Evolutionary conservation across 2,329 filamentous ascomycete species (phyloP), one percentile per base, ranked within the genome.

Genomic region (Bipolaris oryzae): DNA sequence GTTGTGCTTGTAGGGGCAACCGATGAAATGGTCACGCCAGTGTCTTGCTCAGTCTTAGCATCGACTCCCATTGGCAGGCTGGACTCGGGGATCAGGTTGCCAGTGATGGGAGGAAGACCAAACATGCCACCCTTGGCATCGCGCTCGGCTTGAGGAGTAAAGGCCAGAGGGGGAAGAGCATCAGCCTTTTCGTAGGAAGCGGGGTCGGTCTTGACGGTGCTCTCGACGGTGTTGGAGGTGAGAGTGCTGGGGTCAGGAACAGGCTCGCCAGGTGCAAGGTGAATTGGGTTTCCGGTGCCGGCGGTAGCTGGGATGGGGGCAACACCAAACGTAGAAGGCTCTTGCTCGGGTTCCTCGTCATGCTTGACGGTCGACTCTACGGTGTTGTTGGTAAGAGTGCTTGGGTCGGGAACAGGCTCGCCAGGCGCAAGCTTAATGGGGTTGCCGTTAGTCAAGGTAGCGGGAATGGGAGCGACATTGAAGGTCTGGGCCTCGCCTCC

Each of bases 101-200:
- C 83, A 43, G 84, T 80, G 54, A 88, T 74, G 25, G 71, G 68
- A 49, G 81, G 80, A 38, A 83, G 64, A 62, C 69, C 74, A 62
- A 82, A 80, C 68, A 81, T 78, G 53, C 76, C 75, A 54, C 75
- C 76, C 49, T 78, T 74, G 9, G 73, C 75, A 39, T 79, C 77
- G 45, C 71, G 73, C 57, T 81, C 78, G 42, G 76, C 73, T 20
- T 75, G 72, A 39, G 79, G 76, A 41, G 78, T 80, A 35, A 69
- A 58, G n/a, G 79, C 76, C 21, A 80, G 78, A 76, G 11, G 82
- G 71, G 78, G 76, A 23, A 71, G 69, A 55, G 87, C 84, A 70
- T 89, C 89, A 62, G 88, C 87, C 76, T 90, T 90, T 75, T 96
- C 89, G 77, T 97, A 98, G 1, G 91, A 94, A 66, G 87, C 90